Evolutionary conservation across 345 rosid genomes (phyloP), one percentile per base, ranked within the genome.

Genomic region (Camelina laxa): DNA sequence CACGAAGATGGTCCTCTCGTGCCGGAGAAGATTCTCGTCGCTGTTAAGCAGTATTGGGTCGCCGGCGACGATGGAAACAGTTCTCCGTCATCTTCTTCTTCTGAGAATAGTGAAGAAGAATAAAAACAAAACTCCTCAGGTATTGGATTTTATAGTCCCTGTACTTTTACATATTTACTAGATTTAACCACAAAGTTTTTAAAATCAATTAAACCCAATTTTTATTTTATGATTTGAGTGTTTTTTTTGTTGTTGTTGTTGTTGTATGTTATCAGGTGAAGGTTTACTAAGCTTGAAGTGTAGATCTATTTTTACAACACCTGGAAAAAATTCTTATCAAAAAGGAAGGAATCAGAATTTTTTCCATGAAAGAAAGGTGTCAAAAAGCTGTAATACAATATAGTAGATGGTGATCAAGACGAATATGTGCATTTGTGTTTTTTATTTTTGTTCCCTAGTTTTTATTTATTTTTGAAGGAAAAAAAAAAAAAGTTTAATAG

Each of bases 1-100:
- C 97, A 92, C 3, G 99, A 95, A 83, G 99, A 95, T 19, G 98
- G 99, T 15, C 99, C 99, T 42, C 92, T 95, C 1, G 91, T 90
- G 21, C 89, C 97, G 0, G 91, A 87, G 81, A 92, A 95, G 80
- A 86, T 92, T 56, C 79, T 95, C 41, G 83, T 85, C 42, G 97
- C 87, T 60, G 80, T 80, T 51, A 95, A 95, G 75, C 97, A 85
- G 69, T 92, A 95, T 64, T 92, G 99, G 99, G 91, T 87, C 49
- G 99, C 92, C 55, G 42, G 87, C 36, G 60, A 72, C 9, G 72
- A 77, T 57, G 87, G 85, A 35, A 88, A 91, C 79, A 85, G 79
- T 84, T 81, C 89, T 9, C 63, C 89, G 30, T 69, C 65, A 1
- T 59, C 65, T 2, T 59, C 57, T 33, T 59, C 77, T 72, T 59